phyloP scores from a whole-genome alignment of 495 filamentous ascomycete species.

The Neurospora intermedia region DNA sequence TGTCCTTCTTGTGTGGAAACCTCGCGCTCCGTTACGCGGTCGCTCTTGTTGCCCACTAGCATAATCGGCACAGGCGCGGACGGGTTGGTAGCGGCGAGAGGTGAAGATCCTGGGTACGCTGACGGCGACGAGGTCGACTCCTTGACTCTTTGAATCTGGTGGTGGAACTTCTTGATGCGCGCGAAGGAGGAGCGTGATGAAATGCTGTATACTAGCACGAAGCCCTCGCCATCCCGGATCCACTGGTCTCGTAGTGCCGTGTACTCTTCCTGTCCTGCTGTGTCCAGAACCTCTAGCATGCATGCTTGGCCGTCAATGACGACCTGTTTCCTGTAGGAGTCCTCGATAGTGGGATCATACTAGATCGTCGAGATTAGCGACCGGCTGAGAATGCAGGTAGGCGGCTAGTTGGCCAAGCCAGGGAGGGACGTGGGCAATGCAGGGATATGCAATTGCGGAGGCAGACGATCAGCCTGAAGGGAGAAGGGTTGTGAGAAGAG shows the following conservation, averaged over 20 bases:
- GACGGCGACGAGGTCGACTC: constrained; percentile 79
- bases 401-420: background rate
- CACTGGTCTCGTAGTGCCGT: constrained; percentile 94
- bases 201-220: constrained; percentile 96
- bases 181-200: constrained; percentile 90
- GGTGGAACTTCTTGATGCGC: constrained; percentile 88
- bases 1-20: constrained; percentile 95
- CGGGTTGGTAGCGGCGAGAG: constrained; percentile 39
- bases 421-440: background rate
- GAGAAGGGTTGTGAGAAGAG: constrained; percentile 5
- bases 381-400: background rate
- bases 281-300: constrained; percentile 98
- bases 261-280: constrained; percentile 98
- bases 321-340: constrained; percentile 96
- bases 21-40: constrained; percentile 87
- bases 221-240: constrained; percentile 96
- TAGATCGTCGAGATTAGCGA: constrained; percentile 8
- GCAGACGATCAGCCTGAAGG: background rate
- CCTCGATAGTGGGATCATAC: constrained; percentile 96
- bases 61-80: constrained; percentile 79
- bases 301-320: constrained; percentile 94
- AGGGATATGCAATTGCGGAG: background rate
- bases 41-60: constrained; percentile 97
- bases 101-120: constrained; percentile 52
- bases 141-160: constrained; percentile 95